Evolutionary conservation across 2,329 filamentous ascomycete species (phyloP).

Genomic region (Talaromyces sp.): DNA sequence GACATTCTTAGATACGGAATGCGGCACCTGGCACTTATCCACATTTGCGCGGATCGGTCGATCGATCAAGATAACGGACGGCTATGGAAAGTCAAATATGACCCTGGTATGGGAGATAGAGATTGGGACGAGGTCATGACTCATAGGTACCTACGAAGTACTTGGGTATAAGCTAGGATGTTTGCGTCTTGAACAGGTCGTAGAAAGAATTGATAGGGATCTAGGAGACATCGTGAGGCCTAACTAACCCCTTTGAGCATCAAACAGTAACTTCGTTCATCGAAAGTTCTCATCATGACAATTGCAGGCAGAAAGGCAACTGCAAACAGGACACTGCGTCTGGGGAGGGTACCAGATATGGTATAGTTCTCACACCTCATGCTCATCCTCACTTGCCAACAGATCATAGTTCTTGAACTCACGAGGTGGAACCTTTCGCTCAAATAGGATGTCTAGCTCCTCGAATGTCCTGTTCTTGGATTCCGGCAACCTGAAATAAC

Average conservation of each 20-base stretch:
- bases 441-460: constrained; percentile 45
- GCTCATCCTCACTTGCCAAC: constrained; percentile 10
- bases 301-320: neutral
- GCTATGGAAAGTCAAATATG: neutral
- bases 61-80: neutral
- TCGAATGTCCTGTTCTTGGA: constrained; percentile 38
- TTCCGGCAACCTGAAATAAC: constrained; percentile 40
- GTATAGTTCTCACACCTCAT: neutral
- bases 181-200: neutral
- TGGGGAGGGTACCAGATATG: neutral
- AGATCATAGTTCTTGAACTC: constrained; percentile 29
- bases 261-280: neutral
- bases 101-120: neutral
- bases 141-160: neutral
- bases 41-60: neutral
- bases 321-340: neutral
- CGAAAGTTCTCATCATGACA: neutral
- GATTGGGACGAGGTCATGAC: neutral
- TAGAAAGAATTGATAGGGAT: neutral
- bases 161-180: neutral
- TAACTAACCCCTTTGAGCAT: neutral
- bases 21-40: constrained; percentile 2
- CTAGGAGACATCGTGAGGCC: neutral
- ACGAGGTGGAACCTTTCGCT: constrained; percentile 36
- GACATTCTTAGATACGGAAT: constrained; percentile 3